Conservation (phyloP, 1,284 basidiomycete species). For the Farysia itapuensis region DNA sequence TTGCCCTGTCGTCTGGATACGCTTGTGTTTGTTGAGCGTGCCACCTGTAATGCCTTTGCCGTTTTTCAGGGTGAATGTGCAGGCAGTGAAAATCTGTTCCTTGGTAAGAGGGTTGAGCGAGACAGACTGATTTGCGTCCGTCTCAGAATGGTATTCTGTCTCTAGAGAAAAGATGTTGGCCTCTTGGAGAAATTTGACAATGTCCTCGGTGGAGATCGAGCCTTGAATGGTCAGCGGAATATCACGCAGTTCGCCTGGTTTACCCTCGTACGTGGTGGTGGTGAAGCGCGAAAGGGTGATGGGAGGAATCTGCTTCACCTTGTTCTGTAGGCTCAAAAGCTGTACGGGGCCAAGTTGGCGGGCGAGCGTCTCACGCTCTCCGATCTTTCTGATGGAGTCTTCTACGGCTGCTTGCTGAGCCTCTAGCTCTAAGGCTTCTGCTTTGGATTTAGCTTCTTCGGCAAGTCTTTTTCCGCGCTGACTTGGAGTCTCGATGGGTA, state of each 20-base stretch:
- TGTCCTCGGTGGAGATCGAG: constrained; percentile 15
- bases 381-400: too few species aligned
- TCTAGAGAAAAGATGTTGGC: constrained; percentile 26
- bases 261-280: constrained; percentile 8
- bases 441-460: constrained; percentile 5
- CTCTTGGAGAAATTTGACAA: constrained; percentile 17
- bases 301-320: constrained; percentile 18
- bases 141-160: constrained; percentile 9
- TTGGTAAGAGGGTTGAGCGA: constrained; percentile 21
- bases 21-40: constrained; percentile 17
- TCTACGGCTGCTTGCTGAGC: constrained; percentile 8
- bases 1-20: constrained; percentile 29
- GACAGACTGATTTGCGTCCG: constrained; percentile 8
- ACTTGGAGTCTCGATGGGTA: constrained; percentile 24
- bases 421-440: constrained; percentile 17
- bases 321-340: constrained; percentile 23
- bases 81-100: constrained; percentile 26
- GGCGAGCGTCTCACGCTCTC: constrained; percentile 17
- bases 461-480: too few species aligned
- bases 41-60: not conserved
- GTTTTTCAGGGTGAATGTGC: constrained; percentile 8
- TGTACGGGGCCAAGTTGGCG: constrained; percentile 28
- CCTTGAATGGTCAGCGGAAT: constrained; percentile 30
- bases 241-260: constrained; percentile 3
- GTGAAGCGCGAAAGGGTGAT: constrained; percentile 20